A percentile compares a stretch with the other conserved stretches of the same genome.
phyloP scores from a whole-genome alignment of 2,329 filamentous ascomycete species.

The Fusarium sarcochroum region DNA sequence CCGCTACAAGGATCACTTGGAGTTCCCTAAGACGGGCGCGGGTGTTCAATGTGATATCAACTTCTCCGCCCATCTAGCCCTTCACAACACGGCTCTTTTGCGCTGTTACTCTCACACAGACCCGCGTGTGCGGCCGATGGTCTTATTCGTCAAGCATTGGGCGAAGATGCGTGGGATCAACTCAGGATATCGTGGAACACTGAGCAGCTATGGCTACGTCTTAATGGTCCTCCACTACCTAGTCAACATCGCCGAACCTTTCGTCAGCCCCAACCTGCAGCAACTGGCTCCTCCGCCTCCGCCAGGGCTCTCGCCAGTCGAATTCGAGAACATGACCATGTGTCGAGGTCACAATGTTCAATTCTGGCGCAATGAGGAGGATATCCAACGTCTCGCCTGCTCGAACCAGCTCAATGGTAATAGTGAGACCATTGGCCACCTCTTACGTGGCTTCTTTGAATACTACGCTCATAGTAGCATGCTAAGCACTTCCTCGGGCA shows the following conservation, averaged over 20 bases:
- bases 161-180: conserved; percentile 89
- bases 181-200: conserved; percentile 85
- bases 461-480: conserved; percentile 79
- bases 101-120: conserved; percentile 88
- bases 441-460: conserved; percentile 88
- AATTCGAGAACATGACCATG: conserved; percentile 45
- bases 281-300: conserved; percentile 63
- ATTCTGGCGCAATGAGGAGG: conserved; percentile 83
- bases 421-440: conserved; percentile 74
- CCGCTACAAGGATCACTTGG: conserved; percentile 72
- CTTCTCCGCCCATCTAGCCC: conserved; percentile 85
- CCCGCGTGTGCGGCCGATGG: conserved; percentile 80
- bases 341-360: conserved; percentile 78
- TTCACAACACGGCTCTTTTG: conserved; percentile 87
- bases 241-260: conserved; percentile 83
- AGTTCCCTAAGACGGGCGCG: conserved; percentile 81
- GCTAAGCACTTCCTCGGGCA: conserved; percentile 64
- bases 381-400: conserved; percentile 73
- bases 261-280: conserved; percentile 89
- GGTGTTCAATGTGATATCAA: conserved; percentile 96
- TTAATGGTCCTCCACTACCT: conserved; percentile 94
- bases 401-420: conserved; percentile 76
- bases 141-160: conserved; percentile 93
- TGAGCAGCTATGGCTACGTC: conserved; percentile 92
- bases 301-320: conserved; percentile 45